phyloP scores from a whole-genome alignment of 192 early-diverging fungal species.

The Podila clonocystis region DNA sequence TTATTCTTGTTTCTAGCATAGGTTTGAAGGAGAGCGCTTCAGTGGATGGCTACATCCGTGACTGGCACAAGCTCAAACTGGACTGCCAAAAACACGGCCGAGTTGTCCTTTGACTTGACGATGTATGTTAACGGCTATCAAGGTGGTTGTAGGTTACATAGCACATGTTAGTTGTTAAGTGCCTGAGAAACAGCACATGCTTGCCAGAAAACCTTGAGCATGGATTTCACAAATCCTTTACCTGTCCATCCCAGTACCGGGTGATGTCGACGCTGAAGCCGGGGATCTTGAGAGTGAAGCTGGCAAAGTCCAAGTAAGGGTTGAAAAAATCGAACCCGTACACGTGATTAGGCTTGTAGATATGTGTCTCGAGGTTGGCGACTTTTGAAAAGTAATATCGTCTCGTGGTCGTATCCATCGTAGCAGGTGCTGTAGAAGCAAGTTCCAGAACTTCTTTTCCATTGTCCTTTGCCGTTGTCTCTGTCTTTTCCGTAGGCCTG shows the following conservation, averaged over 20 bases:
- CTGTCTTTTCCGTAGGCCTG: background rate
- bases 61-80: constrained; percentile 66
- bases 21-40: background rate
- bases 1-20: too few species aligned
- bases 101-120: constrained; percentile 69
- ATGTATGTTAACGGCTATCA: constrained; percentile 78
- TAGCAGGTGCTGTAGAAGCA: constrained; percentile 4
- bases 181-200: constrained; percentile 7
- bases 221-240: constrained; percentile 63
- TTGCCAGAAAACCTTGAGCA: constrained; percentile 32
- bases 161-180: too few species aligned
- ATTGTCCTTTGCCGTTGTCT: background rate
- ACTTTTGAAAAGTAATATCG: constrained; percentile 64
- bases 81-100: constrained; percentile 73
- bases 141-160: constrained; percentile 31
- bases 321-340: constrained; percentile 81
- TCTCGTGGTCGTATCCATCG: constrained; percentile 53
- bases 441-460: constrained; percentile 3
- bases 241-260: constrained; percentile 69
- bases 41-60: constrained; percentile 20
- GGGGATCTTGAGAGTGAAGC: constrained; percentile 53
- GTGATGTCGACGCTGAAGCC: constrained; percentile 59
- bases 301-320: constrained; percentile 59
- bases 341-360: constrained; percentile 72
- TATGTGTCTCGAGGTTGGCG: constrained; percentile 53